Evolutionary conservation across 192 early-diverging fungal genomes (phyloP).

Genomic region (Tieghemiomyces parasiticus): DNA sequence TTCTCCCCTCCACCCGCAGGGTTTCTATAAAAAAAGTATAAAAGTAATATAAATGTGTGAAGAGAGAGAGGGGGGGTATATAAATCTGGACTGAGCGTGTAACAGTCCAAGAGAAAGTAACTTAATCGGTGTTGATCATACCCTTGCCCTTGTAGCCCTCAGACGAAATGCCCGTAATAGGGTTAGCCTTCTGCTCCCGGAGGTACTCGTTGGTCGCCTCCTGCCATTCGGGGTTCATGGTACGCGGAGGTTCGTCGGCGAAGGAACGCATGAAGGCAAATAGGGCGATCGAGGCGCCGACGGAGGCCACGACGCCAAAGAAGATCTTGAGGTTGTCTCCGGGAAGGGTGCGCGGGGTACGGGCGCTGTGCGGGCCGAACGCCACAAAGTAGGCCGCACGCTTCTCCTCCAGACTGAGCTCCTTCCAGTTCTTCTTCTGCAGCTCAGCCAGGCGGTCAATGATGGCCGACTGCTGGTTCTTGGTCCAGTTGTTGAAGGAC

Average conservation of each 20-base stretch:
- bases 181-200: conserved; percentile 54
- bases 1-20: too few relatives aligned
- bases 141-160: conserved; percentile 65
- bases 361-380: conserved; percentile 85
- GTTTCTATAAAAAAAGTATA: too few relatives aligned
- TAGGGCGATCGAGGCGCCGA: conserved; percentile 32
- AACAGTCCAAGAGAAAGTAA: conserved; percentile 14
- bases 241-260: conserved; percentile 43
- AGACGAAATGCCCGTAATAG: conserved; percentile 62
- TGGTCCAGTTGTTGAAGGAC: conserved; percentile 26
- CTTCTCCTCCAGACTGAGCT: conserved; percentile 85
- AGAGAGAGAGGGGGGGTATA: too few relatives aligned
- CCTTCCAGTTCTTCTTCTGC: conserved; percentile 95
- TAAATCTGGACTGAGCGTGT: too few relatives aligned
- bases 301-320: conserved; percentile 39
- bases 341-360: conserved; percentile 55
- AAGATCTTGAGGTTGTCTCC: conserved; percentile 53
- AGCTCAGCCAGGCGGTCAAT: conserved; percentile 60
- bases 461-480: conserved; percentile 70
- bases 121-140: conserved; percentile 37
- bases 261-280: conserved; percentile 40
- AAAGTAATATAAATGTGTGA: too few relatives aligned
- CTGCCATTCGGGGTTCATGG: conserved; percentile 70
- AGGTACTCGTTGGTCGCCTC: conserved; percentile 63
- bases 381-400: conserved; percentile 91